Conservation (phyloP, 495 filamentous ascomycete species). For the Aspergillus steynii region DNA sequence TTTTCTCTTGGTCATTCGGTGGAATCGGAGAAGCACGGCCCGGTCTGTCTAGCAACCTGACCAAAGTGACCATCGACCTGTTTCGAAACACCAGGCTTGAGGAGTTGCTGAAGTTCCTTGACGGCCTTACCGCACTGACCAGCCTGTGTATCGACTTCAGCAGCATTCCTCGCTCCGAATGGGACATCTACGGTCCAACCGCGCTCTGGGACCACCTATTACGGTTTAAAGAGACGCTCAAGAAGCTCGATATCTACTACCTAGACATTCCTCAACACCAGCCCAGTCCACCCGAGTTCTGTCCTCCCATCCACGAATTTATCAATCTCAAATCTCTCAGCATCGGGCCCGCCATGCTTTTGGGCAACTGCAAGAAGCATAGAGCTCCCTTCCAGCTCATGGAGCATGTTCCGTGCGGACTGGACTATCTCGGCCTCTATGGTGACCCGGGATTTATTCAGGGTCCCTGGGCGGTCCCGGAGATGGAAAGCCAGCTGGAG, state of each 20-base stretch:
- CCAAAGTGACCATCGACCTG: not conserved
- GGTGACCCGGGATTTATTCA: not conserved
- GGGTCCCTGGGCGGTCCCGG: not conserved
- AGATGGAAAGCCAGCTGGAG: not conserved
- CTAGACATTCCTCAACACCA: not conserved
- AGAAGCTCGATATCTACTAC: not conserved
- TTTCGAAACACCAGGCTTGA: not conserved
- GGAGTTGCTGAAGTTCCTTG: not conserved
- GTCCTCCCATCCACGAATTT: not conserved
- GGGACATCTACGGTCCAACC: not conserved
- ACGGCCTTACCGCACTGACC: not conserved
- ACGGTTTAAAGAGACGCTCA: constrained; percentile 5
- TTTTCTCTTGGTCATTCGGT: not conserved
- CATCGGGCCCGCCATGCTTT: constrained; percentile 1
- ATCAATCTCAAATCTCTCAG: not conserved
- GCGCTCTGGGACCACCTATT: constrained; percentile 1
- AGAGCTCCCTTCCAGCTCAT: not conserved
- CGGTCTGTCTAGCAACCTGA: not conserved
- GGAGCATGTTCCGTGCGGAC: not conserved
- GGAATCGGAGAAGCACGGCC: too few relatives aligned
- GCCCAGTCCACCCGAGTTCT: not conserved
- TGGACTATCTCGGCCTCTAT: constrained; percentile 4
- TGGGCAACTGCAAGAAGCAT: not conserved
- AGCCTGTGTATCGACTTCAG: not conserved
- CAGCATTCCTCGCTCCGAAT: not conserved